Conservation (phyloP, 305 asterid genomes). For the Solanum hybrid region DNA sequence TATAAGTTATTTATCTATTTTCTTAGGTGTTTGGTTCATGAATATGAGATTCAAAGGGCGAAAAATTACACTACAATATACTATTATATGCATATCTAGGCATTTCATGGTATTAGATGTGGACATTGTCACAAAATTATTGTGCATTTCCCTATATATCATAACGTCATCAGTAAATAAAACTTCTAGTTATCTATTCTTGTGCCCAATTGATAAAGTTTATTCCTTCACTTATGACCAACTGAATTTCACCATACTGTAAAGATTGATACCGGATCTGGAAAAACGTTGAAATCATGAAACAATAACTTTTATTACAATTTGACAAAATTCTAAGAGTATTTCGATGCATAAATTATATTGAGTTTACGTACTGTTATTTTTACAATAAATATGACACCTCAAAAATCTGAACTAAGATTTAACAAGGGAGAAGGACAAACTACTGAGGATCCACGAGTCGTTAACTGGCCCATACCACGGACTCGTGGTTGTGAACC, state of each 20-base stretch:
- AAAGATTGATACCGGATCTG: not conserved
- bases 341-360: not conserved
- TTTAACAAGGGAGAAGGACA: no score
- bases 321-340: not conserved
- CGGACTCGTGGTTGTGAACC: no score
- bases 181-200: not conserved
- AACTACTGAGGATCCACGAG: no score
- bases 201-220: not conserved
- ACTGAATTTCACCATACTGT: not conserved
- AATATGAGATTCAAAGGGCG: no score
- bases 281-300: not conserved
- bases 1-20: no score
- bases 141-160: not conserved
- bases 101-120: not conserved
- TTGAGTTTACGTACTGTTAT: not conserved
- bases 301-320: not conserved
- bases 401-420: no score
- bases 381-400: not conserved
- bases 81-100: not conserved
- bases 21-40: no score
- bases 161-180: not conserved
- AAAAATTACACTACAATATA: not conserved
- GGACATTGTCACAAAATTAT: not conserved
- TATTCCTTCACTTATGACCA: not conserved
- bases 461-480: no score